Evolutionary conservation across 164 flowering plant species (phyloP).

Genomic region (Vitis amurensis): DNA sequence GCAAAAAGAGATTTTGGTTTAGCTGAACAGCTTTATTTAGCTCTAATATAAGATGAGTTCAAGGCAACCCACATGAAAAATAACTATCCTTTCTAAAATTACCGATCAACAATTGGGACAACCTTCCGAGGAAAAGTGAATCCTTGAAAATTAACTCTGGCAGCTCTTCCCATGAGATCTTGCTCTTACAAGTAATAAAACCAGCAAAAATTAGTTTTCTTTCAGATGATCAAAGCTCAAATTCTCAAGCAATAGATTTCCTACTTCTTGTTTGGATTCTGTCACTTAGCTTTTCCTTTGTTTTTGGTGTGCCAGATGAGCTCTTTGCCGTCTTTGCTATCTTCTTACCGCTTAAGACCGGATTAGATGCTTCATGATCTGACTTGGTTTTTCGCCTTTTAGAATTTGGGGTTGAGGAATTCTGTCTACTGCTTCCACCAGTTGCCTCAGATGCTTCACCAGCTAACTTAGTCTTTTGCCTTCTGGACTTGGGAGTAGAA

Average conservation of each 20-base stretch:
- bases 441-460: not conserved
- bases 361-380: not conserved
- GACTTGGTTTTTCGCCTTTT: slow-evolving; percentile 21
- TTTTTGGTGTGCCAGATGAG: not conserved
- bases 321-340: not conserved
- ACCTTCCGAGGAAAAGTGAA: not conserved
- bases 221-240: not conserved
- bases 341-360: not conserved
- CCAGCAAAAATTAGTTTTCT: not conserved
- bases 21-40: no score
- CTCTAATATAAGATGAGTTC: not conserved
- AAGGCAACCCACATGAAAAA: not conserved
- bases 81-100: no score
- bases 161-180: not conserved
- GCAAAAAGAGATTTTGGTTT: no score
- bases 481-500: slow-evolving; percentile 18
- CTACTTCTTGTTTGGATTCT: slow-evolving; percentile 6
- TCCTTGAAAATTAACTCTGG: not conserved
- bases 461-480: slow-evolving; percentile 15
- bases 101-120: no score
- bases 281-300: slow-evolving; percentile 4
- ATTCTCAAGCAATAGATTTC: slow-evolving; percentile 16
- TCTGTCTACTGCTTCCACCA: slow-evolving; percentile 15
- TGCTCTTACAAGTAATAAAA: not conserved
- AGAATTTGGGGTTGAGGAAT: slow-evolving; percentile 15